Percentiles rank a stretch among this genome's conserved stretches.
Evolutionary conservation across 1,284 basidiomycete genomes (phyloP).

Genomic region (Fomitopsis palustris): DNA sequence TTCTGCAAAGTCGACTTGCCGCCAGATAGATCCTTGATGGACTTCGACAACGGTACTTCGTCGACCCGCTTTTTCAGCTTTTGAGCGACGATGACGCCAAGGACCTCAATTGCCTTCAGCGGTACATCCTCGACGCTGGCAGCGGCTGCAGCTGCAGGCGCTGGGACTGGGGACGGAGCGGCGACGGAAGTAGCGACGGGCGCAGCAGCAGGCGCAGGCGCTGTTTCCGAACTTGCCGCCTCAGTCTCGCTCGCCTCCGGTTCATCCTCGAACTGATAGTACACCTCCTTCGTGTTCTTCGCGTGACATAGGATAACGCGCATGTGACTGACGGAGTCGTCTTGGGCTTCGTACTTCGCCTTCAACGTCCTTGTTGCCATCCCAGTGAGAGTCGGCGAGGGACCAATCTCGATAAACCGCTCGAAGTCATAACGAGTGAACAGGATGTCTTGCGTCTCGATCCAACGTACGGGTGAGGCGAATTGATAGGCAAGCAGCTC

Average conservation of each 20-base stretch:
- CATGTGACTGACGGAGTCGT: constrained; percentile 80
- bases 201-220: constrained; percentile 42
- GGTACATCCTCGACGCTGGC: constrained; percentile 86
- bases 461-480: constrained; percentile 96
- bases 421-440: constrained; percentile 92
- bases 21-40: constrained; percentile 97
- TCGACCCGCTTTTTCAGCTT: constrained; percentile 95
- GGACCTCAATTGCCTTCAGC: constrained; percentile 88
- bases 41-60: constrained; percentile 90
- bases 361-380: constrained; percentile 96
- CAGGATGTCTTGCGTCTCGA: constrained; percentile 95
- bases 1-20: constrained; percentile 99
- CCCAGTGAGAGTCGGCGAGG: constrained; percentile 92
- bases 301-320: constrained; percentile 90
- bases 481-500: constrained; percentile 97
- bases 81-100: constrained; percentile 90
- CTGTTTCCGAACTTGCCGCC: constrained; percentile 34
- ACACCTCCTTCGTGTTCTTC: constrained; percentile 96
- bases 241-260: constrained; percentile 48
- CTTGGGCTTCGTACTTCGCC: constrained; percentile 91
- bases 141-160: constrained; percentile 57
- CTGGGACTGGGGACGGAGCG: constrained; percentile 40
- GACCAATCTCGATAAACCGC: constrained; percentile 93
- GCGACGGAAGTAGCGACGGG: constrained; percentile 42
- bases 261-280: constrained; percentile 97